Percentiles rank a stretch among this genome's conserved stretches.
Evolutionary conservation across 495 filamentous ascomycete genomes (phyloP).

Genomic region (Talaromyces liani): DNA sequence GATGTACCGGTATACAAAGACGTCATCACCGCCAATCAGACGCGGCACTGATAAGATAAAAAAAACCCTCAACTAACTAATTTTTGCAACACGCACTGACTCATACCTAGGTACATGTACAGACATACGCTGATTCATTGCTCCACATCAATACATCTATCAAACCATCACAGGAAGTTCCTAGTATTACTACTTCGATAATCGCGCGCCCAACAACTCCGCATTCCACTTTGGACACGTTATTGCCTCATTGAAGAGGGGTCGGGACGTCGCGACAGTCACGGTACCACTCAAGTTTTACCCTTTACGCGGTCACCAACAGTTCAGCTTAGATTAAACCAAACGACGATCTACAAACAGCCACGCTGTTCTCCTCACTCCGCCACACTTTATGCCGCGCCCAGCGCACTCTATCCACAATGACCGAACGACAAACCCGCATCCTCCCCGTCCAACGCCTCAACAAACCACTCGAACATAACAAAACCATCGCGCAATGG

Average conservation of each 20-base stretch:
- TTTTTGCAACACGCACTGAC: background rate
- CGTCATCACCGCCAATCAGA: background rate
- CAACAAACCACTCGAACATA: constrained; percentile 27
- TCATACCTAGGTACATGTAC: background rate
- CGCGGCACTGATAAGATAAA: constrained; percentile 1
- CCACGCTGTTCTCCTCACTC: constrained; percentile 1
- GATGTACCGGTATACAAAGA: background rate
- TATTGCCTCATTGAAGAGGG: no score
- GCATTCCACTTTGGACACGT: background rate
- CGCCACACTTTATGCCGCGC: background rate
- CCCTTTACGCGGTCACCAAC: no score
- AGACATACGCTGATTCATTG: background rate
- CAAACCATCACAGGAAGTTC: no score
- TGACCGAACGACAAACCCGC: constrained; percentile 19
- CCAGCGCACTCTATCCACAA: constrained; percentile 4
- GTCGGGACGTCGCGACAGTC: background rate
- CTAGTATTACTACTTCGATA: background rate
- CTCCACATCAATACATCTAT: no score
- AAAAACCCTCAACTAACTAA: background rate
- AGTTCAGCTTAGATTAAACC: no score
- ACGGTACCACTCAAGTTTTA: background rate
- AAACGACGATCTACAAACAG: background rate
- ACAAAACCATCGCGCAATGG: constrained; percentile 37
- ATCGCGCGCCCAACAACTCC: background rate
- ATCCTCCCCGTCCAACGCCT: constrained; percentile 37